Base-by-base conservation (phyloP, 192 early-diverging fungal genomes). In the Podila verticillata region DNA sequence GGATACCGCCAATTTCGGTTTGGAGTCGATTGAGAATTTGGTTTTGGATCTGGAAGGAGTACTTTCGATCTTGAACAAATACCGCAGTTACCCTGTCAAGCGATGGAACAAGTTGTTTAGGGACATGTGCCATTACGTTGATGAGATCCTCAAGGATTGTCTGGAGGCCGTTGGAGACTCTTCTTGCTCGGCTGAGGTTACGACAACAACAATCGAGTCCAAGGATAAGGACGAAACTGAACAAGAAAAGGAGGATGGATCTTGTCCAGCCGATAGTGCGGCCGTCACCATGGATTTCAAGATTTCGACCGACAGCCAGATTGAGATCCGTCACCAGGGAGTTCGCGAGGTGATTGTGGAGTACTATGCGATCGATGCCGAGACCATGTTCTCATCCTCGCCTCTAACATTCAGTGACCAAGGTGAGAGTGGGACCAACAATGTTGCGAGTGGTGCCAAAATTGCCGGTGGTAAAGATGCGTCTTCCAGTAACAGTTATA, bases 381-480 rank as follows among this genome's bases (percentile, higher is more conserved):
- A 88, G 66, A 75, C 81, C 15, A 84, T 85, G 70, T 88, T 88
- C 61, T 88, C 87, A 0, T 69, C 61, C 48, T 81, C 73, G 17
- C 84, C 87, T 12, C 82, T 88, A 39, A 77, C 75, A 20, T 83
- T 84, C 57, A 74, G 83, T 20, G 83, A 84, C 3, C 75, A 84
- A 1, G 84, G 80, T 10, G 72, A 88, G 24, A 68, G 58, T 4
- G 66, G 78, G 39, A 70, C 58, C 19, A 63, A 78, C n/a, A 34
- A 56, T 26, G 35, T 17, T 36, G 12, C 44, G 7, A 39, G 26
- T 13, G 63, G 57, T 7, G 47, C 31, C 2, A 48, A 57, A 6
- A 36, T 51, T 39, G 47, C 59, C 48, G 61, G 44, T 13, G 9
- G 57, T 48, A 56, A 72, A 12, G 36, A 74, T 24, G 28, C 57